Conservation (phyloP, 805 yeast genomes). For the Suhomyces faveliae region DNA sequence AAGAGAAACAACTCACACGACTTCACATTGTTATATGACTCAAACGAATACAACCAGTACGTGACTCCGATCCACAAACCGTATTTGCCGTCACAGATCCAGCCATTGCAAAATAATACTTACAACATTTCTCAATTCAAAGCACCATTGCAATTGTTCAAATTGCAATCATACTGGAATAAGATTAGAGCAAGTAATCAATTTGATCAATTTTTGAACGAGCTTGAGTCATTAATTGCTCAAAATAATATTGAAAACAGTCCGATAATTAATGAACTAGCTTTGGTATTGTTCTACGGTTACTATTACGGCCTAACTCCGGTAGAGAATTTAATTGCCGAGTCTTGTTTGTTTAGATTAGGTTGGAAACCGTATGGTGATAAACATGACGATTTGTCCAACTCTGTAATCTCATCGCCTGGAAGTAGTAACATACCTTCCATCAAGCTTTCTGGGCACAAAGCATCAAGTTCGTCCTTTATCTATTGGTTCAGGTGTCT, state of each 20-base stretch:
- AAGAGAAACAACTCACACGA: conserved; percentile 25
- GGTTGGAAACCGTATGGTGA: conserved; percentile 44
- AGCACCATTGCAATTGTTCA: conserved; percentile 35
- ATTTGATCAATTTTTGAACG: conserved; percentile 33
- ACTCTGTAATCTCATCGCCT: neutral
- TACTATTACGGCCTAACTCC: conserved; percentile 44
- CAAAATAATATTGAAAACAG: conserved; percentile 22
- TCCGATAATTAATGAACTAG: conserved; percentile 31
- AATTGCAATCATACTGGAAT: conserved; percentile 42
- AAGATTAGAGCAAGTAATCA: conserved; percentile 33
- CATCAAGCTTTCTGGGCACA: neutral
- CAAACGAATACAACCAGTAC: conserved; percentile 22
- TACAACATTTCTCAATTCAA: conserved; percentile 15
- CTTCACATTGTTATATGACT: conserved; percentile 23
- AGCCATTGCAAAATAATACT: conserved; percentile 6
- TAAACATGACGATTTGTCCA: conserved; percentile 10
- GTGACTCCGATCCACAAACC: conserved; percentile 32
- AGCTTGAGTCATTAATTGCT: conserved; percentile 24
- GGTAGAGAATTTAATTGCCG: conserved; percentile 43
- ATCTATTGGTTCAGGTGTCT: conserved; percentile 30
- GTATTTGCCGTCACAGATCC: conserved; percentile 28
- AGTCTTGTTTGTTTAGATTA: conserved; percentile 34
- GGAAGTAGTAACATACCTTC: conserved; percentile 1
- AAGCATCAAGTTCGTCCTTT: conserved; percentile 2
- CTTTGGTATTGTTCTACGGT: conserved; percentile 42